These are phyloP conservation scores for Bothriochloa decipiens DNA, from an alignment of 176 grass and related monocot species.

Conservation along the genomic window DNA sequence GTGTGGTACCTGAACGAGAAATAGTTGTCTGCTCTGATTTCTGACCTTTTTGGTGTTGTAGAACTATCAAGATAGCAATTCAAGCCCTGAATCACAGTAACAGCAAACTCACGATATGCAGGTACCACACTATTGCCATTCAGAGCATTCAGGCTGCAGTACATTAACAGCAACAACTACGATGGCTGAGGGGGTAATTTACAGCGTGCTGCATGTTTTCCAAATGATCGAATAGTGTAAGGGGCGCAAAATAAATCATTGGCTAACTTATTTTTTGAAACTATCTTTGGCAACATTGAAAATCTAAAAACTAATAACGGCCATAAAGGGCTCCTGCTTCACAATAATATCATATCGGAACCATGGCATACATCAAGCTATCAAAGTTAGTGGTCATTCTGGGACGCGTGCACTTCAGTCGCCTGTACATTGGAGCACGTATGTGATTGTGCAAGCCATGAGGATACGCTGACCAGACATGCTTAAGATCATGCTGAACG, in stretches of 20 bases:
- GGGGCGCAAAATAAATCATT: neutral
- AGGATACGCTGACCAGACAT: too few species aligned
- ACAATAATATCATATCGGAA: neutral
- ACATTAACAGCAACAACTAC: neutral
- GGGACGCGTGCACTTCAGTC: neutral
- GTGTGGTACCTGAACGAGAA: too few species aligned
- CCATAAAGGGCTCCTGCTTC: neutral
- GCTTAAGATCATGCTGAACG: too few species aligned
- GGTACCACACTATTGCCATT: too few species aligned
- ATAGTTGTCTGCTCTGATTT: too few species aligned
- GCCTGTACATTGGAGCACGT: neutral
- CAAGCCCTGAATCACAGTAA: too few species aligned
- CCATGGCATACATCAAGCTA: neutral
- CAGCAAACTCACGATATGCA: too few species aligned
- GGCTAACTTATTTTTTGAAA: too few species aligned
- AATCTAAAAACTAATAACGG: neutral
- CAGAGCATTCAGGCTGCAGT: too few species aligned
- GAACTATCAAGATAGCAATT: too few species aligned
- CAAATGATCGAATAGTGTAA: neutral
- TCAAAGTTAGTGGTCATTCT: neutral
- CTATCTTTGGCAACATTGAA: neutral
- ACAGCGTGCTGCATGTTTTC: neutral
- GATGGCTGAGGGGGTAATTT: neutral
- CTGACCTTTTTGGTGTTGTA: too few species aligned
- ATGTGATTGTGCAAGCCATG: neutral